A percentile compares a stretch with the other conserved stretches of the same genome.
Conservation (phyloP, 148 eudicot genomes). For the Agrostemma githago region DNA sequence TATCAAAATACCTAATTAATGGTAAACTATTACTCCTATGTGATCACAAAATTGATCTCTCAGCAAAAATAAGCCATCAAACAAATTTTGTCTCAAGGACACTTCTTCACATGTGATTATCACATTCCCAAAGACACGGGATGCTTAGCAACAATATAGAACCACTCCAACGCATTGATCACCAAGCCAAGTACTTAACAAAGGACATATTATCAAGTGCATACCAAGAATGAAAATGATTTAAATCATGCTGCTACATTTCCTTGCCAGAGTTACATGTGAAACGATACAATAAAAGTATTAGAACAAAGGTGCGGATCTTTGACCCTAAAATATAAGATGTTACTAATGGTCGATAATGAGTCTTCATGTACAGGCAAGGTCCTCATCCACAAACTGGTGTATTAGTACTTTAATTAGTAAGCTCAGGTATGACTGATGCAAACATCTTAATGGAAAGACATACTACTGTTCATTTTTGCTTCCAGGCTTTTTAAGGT, state of each 20-base stretch:
- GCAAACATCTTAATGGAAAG: not conserved
- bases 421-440: not conserved
- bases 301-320: not conserved
- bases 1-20: not conserved
- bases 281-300: not conserved
- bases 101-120: not conserved
- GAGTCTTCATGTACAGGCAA: not conserved
- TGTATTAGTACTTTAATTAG: not conserved
- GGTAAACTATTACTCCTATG: not conserved
- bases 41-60: not conserved
- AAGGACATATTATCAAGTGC: not conserved
- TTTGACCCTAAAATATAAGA: not conserved
- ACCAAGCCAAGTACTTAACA: not conserved
- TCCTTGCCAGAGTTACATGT: not conserved
- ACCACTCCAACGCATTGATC: not conserved
- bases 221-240: not conserved
- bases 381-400: not conserved
- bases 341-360: not conserved
- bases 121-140: not conserved
- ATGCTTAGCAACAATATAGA: not conserved
- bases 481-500: not conserved
- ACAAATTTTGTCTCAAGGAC: not conserved
- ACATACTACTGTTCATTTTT: not conserved
- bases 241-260: not conserved
- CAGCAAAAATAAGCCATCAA: not conserved